Evolutionary conservation across 805 yeast species (phyloP), one percentile per base, ranked within the genome.

Genomic region (Nakazawaea peltata): DNA sequence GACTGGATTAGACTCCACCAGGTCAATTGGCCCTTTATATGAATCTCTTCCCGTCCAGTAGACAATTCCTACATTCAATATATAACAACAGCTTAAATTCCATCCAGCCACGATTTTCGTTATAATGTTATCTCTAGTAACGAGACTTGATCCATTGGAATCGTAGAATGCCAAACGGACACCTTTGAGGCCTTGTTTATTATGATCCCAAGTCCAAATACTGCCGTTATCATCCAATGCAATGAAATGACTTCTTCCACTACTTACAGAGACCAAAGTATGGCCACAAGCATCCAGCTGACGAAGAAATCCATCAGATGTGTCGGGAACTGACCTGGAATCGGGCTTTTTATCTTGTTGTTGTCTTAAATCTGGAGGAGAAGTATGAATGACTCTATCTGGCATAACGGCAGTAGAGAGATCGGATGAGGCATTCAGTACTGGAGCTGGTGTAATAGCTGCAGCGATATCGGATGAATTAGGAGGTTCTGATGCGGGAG

Each of bases 201-300:
- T 45, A 6, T 55, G 52, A 50, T 80, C 87, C 88, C 88, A 81
- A 1, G 74, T 63, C 67, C 74, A 78, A 1, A 81, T 40, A 4
- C 57, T 47, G 17, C 70, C 65, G 1, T 54, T 31, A 10, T 62
- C 55, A 42, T 77, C 82, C 30, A 80, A 51, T 0, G 78, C 87
- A 11, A 80, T 53, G 35, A 79, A 67, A 51, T 79, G 86, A 19
- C 69, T 58, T 42, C 90, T 54, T 0, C 90, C 90, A 28, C 82
- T 69, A 14, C 75, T 63, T 2, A 80, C 62, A 6, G 72, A 62
- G 2, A 66, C 48, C 2, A 54, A 40, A 16, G 19, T 37, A 9
- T 11, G 15, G 11, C 22, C 19, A 10, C 7, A 21, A 8, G 29
- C 28, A 8, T 27, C 17, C 14, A 37, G 11, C 14, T 21, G 33